Base-by-base conservation (phyloP, 2,329 filamentous ascomycete species). In the Paecilomyces fulvus region DNA sequence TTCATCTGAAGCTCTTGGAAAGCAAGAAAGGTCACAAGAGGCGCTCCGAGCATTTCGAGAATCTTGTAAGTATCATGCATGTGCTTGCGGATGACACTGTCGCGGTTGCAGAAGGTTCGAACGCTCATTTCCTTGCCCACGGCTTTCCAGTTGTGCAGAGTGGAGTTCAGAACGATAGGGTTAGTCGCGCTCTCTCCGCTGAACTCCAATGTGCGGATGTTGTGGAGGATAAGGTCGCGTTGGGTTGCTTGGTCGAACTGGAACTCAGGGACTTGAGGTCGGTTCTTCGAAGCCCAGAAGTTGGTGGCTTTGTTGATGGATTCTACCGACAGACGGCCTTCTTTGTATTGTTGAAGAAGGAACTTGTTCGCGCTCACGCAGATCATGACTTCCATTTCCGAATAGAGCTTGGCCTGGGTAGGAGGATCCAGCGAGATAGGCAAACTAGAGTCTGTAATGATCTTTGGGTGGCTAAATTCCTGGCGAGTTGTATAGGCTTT, bases 231-330 rank as follows among this genome's bases (percentile, higher is more conserved):
- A 4, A 82, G 64, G 20, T 77, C 72, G 10, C 73, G 71, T 61
- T 82, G 79, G 8, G 77, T 80, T 20, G 65, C 65, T 63, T 80
- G 76, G 62, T 81, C 79, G 60, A 79, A 82, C 59, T 76, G 74
- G 62, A 82, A 82, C 57, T 81, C 76, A 8, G 74, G 68, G 21
- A 81, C 78, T 46, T 72, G 70, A 14, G 77, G 74, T 10, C 78
- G 68, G 52, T 79, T 78, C 56, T 77, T 78, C 1, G 70, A 69
- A 30, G 65, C 68, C 79, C 79, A 79, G 58, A 64, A 67, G 30
- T 67, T 65, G 49, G 64, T 69, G 37, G 75, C 57, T 54, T 70
- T 74, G 21, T 63, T 64, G 55, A 79, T 66, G 3, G 74, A 75
- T 14, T 74, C 70, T 5, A 63, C 59, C 1, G 69, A 70, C 48